Evolutionary conservation across 768 basidiomycete species (phyloP).

Genomic region (Leucosporidium creatinivorum): DNA sequence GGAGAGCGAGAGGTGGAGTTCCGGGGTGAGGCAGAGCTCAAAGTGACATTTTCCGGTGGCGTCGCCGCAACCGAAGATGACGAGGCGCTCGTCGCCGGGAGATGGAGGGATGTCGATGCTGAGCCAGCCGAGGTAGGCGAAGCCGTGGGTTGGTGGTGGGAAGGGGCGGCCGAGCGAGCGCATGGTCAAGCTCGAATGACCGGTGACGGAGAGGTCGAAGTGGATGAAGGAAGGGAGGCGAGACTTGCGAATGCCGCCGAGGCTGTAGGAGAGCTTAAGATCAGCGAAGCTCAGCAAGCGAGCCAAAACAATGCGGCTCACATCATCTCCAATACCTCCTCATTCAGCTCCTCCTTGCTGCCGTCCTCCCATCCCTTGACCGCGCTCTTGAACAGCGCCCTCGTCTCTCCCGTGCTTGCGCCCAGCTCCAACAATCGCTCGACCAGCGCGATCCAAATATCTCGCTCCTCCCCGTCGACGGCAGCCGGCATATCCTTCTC

Average conservation of each 20-base stretch:
- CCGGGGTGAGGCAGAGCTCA: slow-evolving; percentile 2
- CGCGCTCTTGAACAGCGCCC: not conserved
- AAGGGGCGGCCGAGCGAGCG: slow-evolving; percentile 5
- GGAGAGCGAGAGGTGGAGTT: not conserved
- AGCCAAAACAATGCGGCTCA: not conserved
- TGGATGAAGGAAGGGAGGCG: not conserved
- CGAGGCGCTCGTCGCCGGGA: not conserved
- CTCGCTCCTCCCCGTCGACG: not conserved
- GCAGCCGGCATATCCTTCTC: no score
- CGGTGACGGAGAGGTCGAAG: slow-evolving; percentile 2
- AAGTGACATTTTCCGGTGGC: slow-evolving; percentile 2
- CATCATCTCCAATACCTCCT: not conserved
- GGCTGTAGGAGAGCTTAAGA: not conserved
- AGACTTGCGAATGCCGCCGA: not conserved
- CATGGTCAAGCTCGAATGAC: not conserved
- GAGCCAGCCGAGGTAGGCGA: slow-evolving; percentile 14
- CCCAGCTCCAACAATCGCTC: not conserved
- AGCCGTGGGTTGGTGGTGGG: slow-evolving; percentile 9
- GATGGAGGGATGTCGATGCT: not conserved
- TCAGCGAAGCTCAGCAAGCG: no score
- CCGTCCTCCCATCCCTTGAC: not conserved
- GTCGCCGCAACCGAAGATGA: slow-evolving; percentile 11
- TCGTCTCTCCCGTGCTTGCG: not conserved
- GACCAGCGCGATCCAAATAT: not conserved
- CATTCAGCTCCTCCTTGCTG: not conserved